Evolutionary conservation across 257 asterid genomes (phyloP), one percentile per base, ranked within the genome.

Genomic region (Nicotiana otophora): DNA sequence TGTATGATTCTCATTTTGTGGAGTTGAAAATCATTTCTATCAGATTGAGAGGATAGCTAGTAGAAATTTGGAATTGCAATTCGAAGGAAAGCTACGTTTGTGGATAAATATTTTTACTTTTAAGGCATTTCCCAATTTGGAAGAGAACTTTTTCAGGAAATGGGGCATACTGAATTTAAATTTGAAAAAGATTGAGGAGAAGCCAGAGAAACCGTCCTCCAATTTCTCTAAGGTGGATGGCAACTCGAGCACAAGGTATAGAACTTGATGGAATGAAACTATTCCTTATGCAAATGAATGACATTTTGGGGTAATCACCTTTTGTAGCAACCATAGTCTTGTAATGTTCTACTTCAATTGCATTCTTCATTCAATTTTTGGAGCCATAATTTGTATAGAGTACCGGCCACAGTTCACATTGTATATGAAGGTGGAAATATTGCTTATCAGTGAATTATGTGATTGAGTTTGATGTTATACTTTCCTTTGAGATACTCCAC

Each of bases 331-430:
- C 26, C 39, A 61, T 36, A n/a, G 46, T 51, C 70, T 51, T 62
- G 70, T 80, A 26, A n/a, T 42, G 63, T 80, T 51, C 16, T 63
- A 26, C 36, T 54, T 62, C 75, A 66, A 28, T 46, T 64, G 83
- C 48, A 30, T 66, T 81, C 74, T 36, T 16, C 36, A 79, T 36
- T 58, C 55, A 20, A 23, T 60, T 46, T 7, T 79, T 33, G 12
- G 60, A 51, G 74, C 75, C 64, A 26, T 80, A 62, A 80, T 64
- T 30, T 64, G 78, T 81, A 81, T 48, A 66, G 20, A 10, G 20
- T 28, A 65, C 60, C 26, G 28, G n/a, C 54, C 28, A 75, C 46
- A 75, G 80, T 72, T 72, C 61, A 72, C 61, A 72, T 46, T 64
- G 77, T 63, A 64, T 81, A 63, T 48, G 36, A 1, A 26, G 33